Evolutionary conservation across 352 stramenopile genomes (phyloP).

Genomic region (Phytophthora litchii): DNA sequence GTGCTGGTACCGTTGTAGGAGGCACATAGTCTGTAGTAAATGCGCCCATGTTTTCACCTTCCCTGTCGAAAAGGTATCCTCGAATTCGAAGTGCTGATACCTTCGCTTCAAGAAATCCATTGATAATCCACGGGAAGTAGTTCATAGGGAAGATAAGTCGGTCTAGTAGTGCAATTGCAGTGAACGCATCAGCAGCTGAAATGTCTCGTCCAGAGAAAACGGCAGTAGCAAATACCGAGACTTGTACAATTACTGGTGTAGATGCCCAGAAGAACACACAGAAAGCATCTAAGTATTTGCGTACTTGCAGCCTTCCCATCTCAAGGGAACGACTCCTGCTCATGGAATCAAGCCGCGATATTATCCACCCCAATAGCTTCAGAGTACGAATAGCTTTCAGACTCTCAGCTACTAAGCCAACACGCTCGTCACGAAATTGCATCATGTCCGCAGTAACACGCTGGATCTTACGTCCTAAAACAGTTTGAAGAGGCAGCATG

Average conservation of each 20-base stretch:
- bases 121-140: conserved; percentile 92
- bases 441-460: conserved; percentile 74
- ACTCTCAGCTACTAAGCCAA: conserved; percentile 68
- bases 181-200: conserved; percentile 84
- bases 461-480: conserved; percentile 82
- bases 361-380: conserved; percentile 80
- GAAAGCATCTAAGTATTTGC: conserved; percentile 90
- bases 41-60: background rate
- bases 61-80: conserved; percentile 64
- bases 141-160: conserved; percentile 93
- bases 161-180: conserved; percentile 85
- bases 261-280: conserved; percentile 93
- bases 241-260: conserved; percentile 88
- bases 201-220: conserved; percentile 75
- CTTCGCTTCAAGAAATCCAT: conserved; percentile 84
- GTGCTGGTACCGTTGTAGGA: background rate
- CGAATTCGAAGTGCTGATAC: conserved; percentile 85
- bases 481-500: conserved; percentile 88
- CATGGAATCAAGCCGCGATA: conserved; percentile 55
- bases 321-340: conserved; percentile 58
- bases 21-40: background rate
- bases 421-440: conserved; percentile 77
- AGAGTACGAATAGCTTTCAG: conserved; percentile 78
- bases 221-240: conserved; percentile 80
- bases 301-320: conserved; percentile 65